phyloP scores from a whole-genome alignment of 805 yeast genomes.

The Saccharomycopsis microspora region DNA sequence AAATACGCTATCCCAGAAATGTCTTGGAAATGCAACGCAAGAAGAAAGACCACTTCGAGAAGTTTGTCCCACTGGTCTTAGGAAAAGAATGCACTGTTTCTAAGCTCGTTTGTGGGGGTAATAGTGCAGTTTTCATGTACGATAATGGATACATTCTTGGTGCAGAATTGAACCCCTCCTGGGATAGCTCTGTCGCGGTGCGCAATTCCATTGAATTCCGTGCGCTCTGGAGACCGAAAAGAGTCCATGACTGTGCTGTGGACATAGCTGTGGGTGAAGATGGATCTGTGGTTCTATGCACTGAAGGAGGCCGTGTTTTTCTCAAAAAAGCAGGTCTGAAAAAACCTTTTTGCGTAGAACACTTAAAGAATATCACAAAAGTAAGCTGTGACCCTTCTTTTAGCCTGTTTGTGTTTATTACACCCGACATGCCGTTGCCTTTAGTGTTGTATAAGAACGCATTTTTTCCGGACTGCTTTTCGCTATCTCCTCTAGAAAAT shows the following conservation, averaged over 20 bases:
- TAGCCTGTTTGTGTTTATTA: conserved; percentile 53
- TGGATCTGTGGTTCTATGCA: conserved; percentile 59
- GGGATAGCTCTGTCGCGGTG: conserved; percentile 25
- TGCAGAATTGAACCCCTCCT: conserved; percentile 22
- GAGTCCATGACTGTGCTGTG: conserved; percentile 40
- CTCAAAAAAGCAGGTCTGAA: conserved; percentile 24
- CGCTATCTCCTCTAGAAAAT: too few species aligned
- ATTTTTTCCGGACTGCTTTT: conserved; percentile 30
- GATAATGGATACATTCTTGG: conserved; percentile 50
- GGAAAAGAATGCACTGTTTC: conserved; percentile 28
- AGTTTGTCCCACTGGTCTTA: conserved; percentile 40
- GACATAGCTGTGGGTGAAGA: conserved; percentile 61
- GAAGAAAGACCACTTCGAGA: conserved; percentile 34
- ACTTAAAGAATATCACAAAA: conserved; percentile 42
- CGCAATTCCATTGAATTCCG: conserved; percentile 33
- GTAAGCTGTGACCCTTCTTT: conserved; percentile 61
- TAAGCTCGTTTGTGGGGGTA: conserved; percentile 28
- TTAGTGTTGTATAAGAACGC: conserved; percentile 36
- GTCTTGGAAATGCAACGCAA: conserved; percentile 5
- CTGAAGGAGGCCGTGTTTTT: conserved; percentile 60
- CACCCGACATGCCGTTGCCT: conserved; percentile 52
- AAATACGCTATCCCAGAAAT: conserved; percentile 26
- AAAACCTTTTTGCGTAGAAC: conserved; percentile 40
- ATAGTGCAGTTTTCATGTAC: conserved; percentile 36
- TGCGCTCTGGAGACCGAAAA: conserved; percentile 53